Evolutionary conservation across 208 protist genomes (phyloP).

Genomic region (Trypanosoma brucei): DNA sequence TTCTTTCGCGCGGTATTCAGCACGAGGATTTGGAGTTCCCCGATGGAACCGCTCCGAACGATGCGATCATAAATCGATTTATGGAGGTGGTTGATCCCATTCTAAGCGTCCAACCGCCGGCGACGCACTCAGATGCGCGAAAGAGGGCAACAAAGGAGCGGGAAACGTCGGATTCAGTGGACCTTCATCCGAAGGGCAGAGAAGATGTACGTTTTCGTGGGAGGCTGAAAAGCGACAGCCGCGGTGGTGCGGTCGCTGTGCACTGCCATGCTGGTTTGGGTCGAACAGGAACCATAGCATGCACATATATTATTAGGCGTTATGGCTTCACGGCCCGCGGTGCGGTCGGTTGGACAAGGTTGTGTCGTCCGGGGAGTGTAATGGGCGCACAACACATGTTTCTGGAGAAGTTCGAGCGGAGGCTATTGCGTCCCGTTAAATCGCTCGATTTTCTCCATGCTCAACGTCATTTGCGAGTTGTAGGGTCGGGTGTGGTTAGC

Average conservation of each 20-base stretch:
- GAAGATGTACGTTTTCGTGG: background rate
- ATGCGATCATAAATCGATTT: slow-evolving; percentile 85
- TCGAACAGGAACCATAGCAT: slow-evolving; percentile 94
- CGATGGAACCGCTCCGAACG: slow-evolving; percentile 89
- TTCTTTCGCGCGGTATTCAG: slow-evolving; percentile 83
- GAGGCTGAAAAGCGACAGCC: background rate
- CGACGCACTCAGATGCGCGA: background rate
- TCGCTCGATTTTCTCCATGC: slow-evolving; percentile 4
- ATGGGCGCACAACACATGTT: slow-evolving; percentile 96
- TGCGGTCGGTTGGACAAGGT: slow-evolving; percentile 91
- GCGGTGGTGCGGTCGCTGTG: slow-evolving; percentile 70
- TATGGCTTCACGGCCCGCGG: slow-evolving; percentile 91
- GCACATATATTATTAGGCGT: slow-evolving; percentile 90
- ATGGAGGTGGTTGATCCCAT: slow-evolving; percentile 76
- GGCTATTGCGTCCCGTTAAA: slow-evolving; percentile 25
- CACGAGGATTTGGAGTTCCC: slow-evolving; percentile 93
- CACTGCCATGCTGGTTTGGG: slow-evolving; percentile 96
- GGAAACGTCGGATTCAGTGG: background rate
- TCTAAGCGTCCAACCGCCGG: background rate
- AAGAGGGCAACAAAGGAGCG: background rate
- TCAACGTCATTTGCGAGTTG: background rate
- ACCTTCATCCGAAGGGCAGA: background rate
- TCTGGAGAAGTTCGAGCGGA: slow-evolving; percentile 76
- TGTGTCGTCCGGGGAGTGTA: slow-evolving; percentile 94
- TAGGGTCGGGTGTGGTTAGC: slow-evolving; percentile 12